These are phyloP conservation scores for Nicotiana benthamiana DNA, from an alignment of 257 asterid species.

Conservation along the genomic window DNA sequence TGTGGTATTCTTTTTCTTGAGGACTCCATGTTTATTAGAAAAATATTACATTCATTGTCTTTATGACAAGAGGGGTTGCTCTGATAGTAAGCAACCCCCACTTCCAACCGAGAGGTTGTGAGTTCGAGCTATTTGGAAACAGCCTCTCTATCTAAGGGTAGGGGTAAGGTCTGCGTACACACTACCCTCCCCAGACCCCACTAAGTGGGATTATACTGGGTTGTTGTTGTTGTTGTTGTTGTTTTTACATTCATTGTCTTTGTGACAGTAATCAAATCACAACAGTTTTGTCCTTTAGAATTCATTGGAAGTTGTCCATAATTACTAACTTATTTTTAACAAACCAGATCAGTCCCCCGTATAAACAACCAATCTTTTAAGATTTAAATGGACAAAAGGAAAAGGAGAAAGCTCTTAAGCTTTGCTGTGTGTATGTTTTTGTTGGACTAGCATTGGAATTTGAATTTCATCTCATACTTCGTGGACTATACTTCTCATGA, in stretches of 20 bases:
- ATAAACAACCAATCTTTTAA: neutral
- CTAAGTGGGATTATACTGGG: too few relatives aligned
- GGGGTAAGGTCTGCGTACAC: too few relatives aligned
- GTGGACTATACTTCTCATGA: neutral
- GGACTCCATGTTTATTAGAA: neutral
- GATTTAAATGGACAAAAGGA: neutral
- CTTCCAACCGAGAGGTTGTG: too few relatives aligned
- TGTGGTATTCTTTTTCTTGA: neutral
- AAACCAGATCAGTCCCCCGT: neutral
- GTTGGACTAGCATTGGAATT: neutral
- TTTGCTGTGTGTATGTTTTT: neutral
- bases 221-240: too few relatives aligned
- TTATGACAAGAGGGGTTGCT: too few relatives aligned
- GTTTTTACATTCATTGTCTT: neutral
- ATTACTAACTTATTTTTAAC: neutral
- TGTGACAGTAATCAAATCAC: neutral
- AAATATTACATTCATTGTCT: neutral
- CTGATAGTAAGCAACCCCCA: too few relatives aligned
- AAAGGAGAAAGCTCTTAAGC: neutral
- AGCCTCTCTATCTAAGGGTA: too few relatives aligned
- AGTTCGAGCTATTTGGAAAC: too few relatives aligned
- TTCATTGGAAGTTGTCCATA: neutral
- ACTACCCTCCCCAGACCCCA: too few relatives aligned
- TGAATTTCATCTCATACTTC: neutral
- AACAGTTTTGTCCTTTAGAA: neutral